phyloP scores from a whole-genome alignment of 2,329 filamentous ascomycete species.

The Stachybotrys elegans region DNA sequence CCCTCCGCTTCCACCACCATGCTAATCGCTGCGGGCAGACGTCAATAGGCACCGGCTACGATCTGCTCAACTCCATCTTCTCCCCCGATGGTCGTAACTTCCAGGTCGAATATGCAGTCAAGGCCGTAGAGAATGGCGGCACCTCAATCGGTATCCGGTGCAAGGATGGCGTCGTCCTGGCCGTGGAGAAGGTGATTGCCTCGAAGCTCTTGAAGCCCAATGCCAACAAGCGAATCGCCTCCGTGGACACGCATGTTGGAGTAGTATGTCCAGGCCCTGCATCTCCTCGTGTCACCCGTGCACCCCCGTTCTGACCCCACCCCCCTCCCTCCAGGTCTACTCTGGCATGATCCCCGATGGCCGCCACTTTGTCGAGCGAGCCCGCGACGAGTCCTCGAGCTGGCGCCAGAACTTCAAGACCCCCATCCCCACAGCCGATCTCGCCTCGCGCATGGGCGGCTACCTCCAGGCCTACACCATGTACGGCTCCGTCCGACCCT shows the following conservation, averaged over 20 bases:
- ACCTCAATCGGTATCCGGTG: conserved; percentile 94
- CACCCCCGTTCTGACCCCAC: no score
- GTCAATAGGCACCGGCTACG: conserved; percentile 99
- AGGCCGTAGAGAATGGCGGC: conserved; percentile 96
- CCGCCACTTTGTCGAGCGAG: conserved; percentile 88
- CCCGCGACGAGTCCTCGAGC: conserved; percentile 84
- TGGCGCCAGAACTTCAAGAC: conserved; percentile 95
- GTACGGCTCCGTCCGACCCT: conserved; percentile 93
- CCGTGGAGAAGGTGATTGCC: conserved; percentile 91
- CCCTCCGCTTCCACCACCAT: conserved; percentile 10
- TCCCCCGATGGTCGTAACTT: conserved; percentile 98
- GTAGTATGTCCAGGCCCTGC: conserved; percentile 57
- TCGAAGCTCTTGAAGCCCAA: conserved; percentile 94
- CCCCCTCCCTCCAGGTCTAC: conserved; percentile 66
- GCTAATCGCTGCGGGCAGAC: conserved; percentile 55
- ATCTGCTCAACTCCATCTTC: conserved; percentile 99
- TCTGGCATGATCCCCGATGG: conserved; percentile 93
- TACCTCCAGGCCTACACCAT: conserved; percentile 98
- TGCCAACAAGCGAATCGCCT: conserved; percentile 96
- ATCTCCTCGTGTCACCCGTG: no score
- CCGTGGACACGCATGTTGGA: conserved; percentile 88
- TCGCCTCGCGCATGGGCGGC: conserved; percentile 88
- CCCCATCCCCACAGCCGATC: conserved; percentile 81
- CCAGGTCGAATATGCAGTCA: conserved; percentile 97
- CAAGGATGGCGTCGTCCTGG: conserved; percentile 94